phyloP scores from a whole-genome alignment of 2,329 filamentous ascomycete species.

The Colletotrichum simmondsii region DNA sequence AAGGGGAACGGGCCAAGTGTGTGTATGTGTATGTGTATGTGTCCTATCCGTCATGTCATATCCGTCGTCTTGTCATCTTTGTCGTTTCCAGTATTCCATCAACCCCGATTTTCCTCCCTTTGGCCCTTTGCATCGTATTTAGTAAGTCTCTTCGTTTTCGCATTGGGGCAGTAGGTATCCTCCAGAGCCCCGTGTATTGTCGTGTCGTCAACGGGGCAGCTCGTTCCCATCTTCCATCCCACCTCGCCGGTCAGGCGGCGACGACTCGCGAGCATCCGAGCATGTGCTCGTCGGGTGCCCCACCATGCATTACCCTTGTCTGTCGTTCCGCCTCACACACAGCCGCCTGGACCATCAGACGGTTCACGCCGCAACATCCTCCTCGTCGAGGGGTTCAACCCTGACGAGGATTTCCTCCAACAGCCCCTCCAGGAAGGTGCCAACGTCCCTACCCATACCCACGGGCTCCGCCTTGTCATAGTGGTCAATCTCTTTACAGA shows the following conservation, averaged over 20 bases:
- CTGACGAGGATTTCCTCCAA: slow-evolving; percentile 93
- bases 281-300: not conserved
- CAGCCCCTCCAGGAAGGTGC: slow-evolving; percentile 89
- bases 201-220: not conserved
- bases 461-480: slow-evolving; percentile 89
- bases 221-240: slow-evolving; percentile 11
- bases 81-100: not conserved
- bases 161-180: not conserved
- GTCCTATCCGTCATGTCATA: not conserved
- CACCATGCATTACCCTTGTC: slow-evolving; percentile 5
- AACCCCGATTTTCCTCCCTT: not conserved
- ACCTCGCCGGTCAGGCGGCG: slow-evolving; percentile 3
- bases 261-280: not conserved
- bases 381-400: slow-evolving; percentile 87
- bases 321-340: slow-evolving; percentile 15
- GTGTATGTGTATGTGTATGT: no score
- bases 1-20: not conserved
- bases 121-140: not conserved
- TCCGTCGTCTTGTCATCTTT: slow-evolving; percentile 20
- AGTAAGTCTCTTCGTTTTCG: not conserved
- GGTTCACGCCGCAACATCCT: slow-evolving; percentile 51
- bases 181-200: slow-evolving; percentile 7
- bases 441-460: slow-evolving; percentile 92
- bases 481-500: slow-evolving; percentile 91
- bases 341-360: slow-evolving; percentile 22